Percentiles rank a stretch among this genome's conserved stretches.
Conservation (phyloP, 169 alveolate species). For the Perkinsus marinus region DNA sequence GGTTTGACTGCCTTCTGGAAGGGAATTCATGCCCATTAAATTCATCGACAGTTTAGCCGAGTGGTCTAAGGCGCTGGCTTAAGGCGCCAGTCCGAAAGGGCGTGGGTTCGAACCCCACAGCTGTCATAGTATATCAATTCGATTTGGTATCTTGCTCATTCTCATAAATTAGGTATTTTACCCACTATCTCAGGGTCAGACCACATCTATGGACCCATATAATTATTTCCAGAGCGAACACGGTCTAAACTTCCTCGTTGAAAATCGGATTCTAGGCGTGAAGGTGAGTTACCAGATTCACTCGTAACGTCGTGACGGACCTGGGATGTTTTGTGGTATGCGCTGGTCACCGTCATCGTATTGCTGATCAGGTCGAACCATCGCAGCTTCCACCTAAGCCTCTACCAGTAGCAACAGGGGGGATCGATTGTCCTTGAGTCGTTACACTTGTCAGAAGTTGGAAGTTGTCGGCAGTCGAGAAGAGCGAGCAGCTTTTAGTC, state of each 20-base stretch:
- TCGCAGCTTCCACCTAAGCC: not conserved
- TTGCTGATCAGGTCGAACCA: not conserved
- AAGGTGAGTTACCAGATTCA: too few species aligned
- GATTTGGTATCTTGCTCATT: too few species aligned
- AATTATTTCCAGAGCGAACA: not conserved
- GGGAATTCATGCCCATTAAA: too few species aligned
- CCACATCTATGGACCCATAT: not conserved
- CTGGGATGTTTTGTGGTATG: not conserved
- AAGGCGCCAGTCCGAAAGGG: not conserved
- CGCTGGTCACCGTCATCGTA: not conserved
- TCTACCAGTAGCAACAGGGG: not conserved
- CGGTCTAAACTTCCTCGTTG: not conserved
- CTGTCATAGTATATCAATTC: too few species aligned
- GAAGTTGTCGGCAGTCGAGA: not conserved
- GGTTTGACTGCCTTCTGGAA: too few species aligned
- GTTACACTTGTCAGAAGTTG: not conserved
- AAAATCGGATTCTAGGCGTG: not conserved
- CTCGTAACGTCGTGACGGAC: too few species aligned
- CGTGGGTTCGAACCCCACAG: not conserved
- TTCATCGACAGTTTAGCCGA: not conserved
- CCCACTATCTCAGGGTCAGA: not conserved
- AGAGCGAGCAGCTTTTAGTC: not conserved
- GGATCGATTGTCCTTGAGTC: not conserved
- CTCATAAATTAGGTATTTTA: not conserved
- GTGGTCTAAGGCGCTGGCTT: not conserved